These are phyloP conservation scores for Verticillium nubilum DNA, from an alignment of 2,329 filamentous ascomycete genomes.

Conservation along the genomic window DNA sequence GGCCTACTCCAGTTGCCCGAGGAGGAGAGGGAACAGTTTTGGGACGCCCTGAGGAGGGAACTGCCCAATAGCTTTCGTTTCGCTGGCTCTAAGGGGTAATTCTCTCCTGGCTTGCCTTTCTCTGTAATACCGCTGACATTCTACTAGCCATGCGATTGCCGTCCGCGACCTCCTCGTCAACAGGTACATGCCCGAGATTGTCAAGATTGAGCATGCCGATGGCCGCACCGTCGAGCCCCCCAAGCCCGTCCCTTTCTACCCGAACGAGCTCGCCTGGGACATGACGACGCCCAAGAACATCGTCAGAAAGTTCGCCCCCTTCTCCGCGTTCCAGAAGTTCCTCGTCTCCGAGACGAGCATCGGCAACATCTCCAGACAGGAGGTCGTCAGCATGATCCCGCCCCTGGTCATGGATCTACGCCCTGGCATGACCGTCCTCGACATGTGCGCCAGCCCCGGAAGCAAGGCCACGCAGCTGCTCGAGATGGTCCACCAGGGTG, in stretches of 20 bases:
- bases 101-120: background rate
- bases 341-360: constrained; percentile 95
- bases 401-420: constrained; percentile 86
- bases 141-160: constrained; percentile 72
- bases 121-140: constrained; percentile 5
- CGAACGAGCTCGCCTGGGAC: constrained; percentile 89
- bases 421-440: constrained; percentile 87
- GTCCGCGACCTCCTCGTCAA: constrained; percentile 86
- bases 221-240: constrained; percentile 78
- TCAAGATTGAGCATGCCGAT: constrained; percentile 75
- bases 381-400: constrained; percentile 98
- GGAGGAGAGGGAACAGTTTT: constrained; percentile 75
- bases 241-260: constrained; percentile 82
- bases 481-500: constrained; percentile 88
- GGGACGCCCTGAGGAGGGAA: constrained; percentile 75
- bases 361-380: constrained; percentile 95
- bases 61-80: constrained; percentile 97
- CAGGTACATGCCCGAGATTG: constrained; percentile 86
- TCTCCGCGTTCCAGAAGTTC: constrained; percentile 95
- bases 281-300: constrained; percentile 99
- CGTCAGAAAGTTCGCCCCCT: constrained; percentile 87
- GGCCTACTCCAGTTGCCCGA: constrained; percentile 68
- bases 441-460: constrained; percentile 93
- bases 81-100: constrained; percentile 84
- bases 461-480: constrained; percentile 95